Base-by-base conservation (phyloP, 306 rosid genomes). In the Rosa persica region DNA sequence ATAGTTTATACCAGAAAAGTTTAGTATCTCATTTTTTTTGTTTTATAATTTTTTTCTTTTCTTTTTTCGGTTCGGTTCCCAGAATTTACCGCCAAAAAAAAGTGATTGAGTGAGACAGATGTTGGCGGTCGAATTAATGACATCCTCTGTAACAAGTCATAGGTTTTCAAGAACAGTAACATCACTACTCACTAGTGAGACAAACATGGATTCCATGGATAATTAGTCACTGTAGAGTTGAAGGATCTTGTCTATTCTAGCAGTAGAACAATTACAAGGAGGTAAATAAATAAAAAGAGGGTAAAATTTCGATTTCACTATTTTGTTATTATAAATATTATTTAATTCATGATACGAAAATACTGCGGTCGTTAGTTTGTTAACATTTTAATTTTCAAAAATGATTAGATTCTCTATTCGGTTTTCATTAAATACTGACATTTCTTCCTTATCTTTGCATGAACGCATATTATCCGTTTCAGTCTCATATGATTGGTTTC, bases 81-180 rank as follows among this genome's bases (percentile, higher is more conserved):
- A 17, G 61, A 75, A 44, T 75, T 75, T 61, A 27, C 79, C 70
- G 60, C 71, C 22, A 25, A 51, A 44, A 19, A 38, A 23, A 9
- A 25, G 55, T 74, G 78, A 75, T 43, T 23, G 68, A 23, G 55
- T 20, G 57, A 12, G 71, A 61, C 43, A 1, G 17, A 1, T 61
- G 60, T 34, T 75, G 71, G 58, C 79, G 79, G 79, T 75, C 71
- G 79, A 61, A 75, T 75, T 30, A 61, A 61, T 42, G 58, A 17
- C 30, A 60, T 12, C 7, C 17, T 8, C 15, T 38, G 23, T 16
- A 66, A 19, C 15, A 20, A 52, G 47, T 54, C 15, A n/a, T 9
- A n/a, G 7, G 20, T 27, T 61, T 27, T 11, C 19, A 6, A 0
- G 43, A 64, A 34, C 69, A 36, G 34, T 36, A 65, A 36, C 11